A percentile compares a stretch with the other conserved stretches of the same genome.
Evolutionary conservation across 2,329 filamentous ascomycete genomes (phyloP).

Genomic region (Pseudocercospora fuligena): DNA sequence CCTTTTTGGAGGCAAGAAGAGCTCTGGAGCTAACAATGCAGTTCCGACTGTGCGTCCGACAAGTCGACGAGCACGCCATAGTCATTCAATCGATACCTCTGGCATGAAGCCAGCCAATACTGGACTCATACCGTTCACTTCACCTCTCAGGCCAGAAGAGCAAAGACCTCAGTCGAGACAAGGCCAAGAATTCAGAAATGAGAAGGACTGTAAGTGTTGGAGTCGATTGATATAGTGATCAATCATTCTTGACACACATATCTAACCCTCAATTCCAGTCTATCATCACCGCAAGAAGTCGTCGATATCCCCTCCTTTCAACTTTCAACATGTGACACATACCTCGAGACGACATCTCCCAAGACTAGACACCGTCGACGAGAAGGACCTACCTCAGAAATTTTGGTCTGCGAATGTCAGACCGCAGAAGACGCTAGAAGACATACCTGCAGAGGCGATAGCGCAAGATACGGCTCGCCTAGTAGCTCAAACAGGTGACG

Average conservation of each 20-base stretch:
- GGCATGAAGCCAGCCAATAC: constrained; percentile 12
- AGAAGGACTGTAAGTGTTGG: constrained; percentile 30
- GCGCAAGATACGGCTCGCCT: neutral
- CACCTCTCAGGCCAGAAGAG: constrained; percentile 13
- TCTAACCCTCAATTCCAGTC: constrained; percentile 22
- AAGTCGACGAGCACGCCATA: constrained; percentile 23
- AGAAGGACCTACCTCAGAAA: constrained; percentile 58
- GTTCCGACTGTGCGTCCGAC: constrained; percentile 12
- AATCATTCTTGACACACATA: neutral
- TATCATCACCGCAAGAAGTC: constrained; percentile 46
- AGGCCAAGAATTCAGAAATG: constrained; percentile 21
- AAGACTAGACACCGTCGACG: constrained; percentile 55
- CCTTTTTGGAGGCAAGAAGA: constrained; percentile 30
- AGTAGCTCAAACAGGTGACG: constrained; percentile 6
- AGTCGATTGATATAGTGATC: neutral
- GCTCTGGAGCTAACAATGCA: constrained; percentile 5
- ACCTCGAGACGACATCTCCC: constrained; percentile 61
- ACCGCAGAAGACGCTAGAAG: constrained; percentile 45
- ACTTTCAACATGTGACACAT: constrained; percentile 68
- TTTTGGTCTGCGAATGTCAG: constrained; percentile 60
- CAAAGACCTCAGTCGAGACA: constrained; percentile 15
- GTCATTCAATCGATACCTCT: constrained; percentile 12
- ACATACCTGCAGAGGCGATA: constrained; percentile 3
- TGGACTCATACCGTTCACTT: constrained; percentile 23
- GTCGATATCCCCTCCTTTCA: constrained; percentile 65